Conservation (phyloP, 768 basidiomycete genomes). For the Suillus lakei region DNA sequence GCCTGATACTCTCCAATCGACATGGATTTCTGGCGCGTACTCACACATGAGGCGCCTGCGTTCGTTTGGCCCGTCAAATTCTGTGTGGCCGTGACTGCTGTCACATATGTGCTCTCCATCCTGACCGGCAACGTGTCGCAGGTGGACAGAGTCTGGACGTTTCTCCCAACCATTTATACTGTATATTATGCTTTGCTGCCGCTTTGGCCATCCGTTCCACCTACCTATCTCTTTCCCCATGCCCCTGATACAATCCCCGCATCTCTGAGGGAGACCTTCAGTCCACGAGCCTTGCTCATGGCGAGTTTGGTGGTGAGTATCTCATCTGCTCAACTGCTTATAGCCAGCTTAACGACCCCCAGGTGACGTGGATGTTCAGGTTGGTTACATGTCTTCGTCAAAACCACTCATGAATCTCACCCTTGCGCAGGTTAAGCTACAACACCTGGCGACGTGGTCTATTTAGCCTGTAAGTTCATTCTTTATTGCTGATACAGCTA, state of each 20-base stretch:
- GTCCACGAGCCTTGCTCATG: constrained; percentile 79
- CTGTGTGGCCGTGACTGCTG: constrained; percentile 50
- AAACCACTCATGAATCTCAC: constrained; percentile 4
- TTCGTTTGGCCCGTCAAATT: constrained; percentile 70
- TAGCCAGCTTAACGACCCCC: constrained; percentile 7
- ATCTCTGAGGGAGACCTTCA: constrained; percentile 49
- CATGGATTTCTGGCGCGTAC: constrained; percentile 18
- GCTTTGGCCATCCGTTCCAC: constrained; percentile 46
- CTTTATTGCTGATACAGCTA: neutral
- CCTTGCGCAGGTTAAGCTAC: constrained; percentile 60
- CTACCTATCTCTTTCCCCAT: constrained; percentile 53
- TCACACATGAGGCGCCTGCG: constrained; percentile 32
- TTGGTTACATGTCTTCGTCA: constrained; percentile 19
- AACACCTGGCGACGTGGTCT: constrained; percentile 87
- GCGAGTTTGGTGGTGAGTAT: constrained; percentile 60
- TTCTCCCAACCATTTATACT: constrained; percentile 82
- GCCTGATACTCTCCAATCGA: neutral
- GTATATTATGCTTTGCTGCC: constrained; percentile 84
- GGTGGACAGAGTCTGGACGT: constrained; percentile 84
- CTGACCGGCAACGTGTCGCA: constrained; percentile 83
- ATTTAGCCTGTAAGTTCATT: constrained; percentile 61
- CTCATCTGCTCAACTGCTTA: neutral
- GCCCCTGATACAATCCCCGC: constrained; percentile 51
- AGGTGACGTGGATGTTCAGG: constrained; percentile 68
- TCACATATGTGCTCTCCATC: constrained; percentile 63